A percentile compares a stretch with the other conserved stretches of the same genome.
Conservation (phyloP, 2,329 filamentous ascomycete genomes). For the Zalaria obscura region DNA sequence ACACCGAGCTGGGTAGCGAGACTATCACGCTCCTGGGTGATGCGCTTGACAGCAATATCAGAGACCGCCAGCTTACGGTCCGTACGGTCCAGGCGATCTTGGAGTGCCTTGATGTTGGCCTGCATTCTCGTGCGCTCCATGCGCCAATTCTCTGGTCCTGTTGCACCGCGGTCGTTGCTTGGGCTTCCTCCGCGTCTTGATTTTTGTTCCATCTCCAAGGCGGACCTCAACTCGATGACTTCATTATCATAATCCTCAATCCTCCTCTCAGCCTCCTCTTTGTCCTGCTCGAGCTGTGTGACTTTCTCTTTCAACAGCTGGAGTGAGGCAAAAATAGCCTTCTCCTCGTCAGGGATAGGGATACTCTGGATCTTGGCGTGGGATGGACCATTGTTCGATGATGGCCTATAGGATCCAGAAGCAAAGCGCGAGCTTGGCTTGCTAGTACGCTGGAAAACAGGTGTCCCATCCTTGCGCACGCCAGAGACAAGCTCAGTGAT, state of each 20-base stretch:
- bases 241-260: slow-evolving; percentile 46
- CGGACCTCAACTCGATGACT: slow-evolving; percentile 35
- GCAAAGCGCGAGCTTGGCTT: slow-evolving; percentile 40
- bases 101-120: slow-evolving; percentile 43
- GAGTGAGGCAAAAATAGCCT: slow-evolving; percentile 47
- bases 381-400: slow-evolving; percentile 9
- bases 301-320: slow-evolving; percentile 45
- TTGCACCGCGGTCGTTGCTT: slow-evolving; percentile 16
- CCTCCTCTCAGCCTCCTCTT: slow-evolving; percentile 38
- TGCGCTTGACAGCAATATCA: slow-evolving; percentile 48
- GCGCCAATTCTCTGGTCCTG: slow-evolving; percentile 15
- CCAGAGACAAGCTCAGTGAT: slow-evolving; percentile 48
- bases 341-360: slow-evolving; percentile 46
- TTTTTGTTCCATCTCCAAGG: slow-evolving; percentile 27
- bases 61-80: slow-evolving; percentile 48
- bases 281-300: slow-evolving; percentile 40
- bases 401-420: slow-evolving; percentile 26
- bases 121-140: slow-evolving; percentile 41
- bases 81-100: slow-evolving; percentile 46
- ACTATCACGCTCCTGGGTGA: slow-evolving; percentile 51
- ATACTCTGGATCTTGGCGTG: slow-evolving; percentile 39
- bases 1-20: slow-evolving; percentile 48
- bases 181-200: slow-evolving; percentile 31
- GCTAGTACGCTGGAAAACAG: slow-evolving; percentile 35
- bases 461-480: slow-evolving; percentile 42